phyloP scores from a whole-genome alignment of 1,284 basidiomycete species.

The Agaricales sp. region DNA sequence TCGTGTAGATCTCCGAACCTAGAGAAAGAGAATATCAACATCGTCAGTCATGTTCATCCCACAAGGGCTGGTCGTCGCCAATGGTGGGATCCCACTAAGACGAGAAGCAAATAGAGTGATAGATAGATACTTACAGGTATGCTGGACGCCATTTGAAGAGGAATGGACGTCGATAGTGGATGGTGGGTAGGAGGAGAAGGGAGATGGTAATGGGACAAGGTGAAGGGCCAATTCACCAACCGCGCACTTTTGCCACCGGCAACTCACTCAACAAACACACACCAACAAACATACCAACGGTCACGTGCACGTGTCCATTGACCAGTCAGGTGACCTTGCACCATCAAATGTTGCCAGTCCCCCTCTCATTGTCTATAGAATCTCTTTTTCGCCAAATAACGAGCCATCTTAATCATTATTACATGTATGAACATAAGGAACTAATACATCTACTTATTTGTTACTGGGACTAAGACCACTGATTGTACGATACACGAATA shows the following conservation, averaged over 20 bases:
- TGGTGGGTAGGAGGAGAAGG: neutral
- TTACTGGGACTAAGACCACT: no score
- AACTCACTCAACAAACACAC: neutral
- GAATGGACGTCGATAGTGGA: neutral
- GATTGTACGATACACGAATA: no score
- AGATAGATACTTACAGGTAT: slow-evolving; percentile 5
- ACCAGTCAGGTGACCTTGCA: no score
- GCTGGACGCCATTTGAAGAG: slow-evolving; percentile 3
- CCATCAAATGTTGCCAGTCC: no score
- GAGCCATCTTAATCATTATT: no score
- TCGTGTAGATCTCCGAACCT: slow-evolving; percentile 2
- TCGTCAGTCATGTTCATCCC: neutral
- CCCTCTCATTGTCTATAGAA: no score
- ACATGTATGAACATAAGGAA: no score
- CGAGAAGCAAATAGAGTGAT: no score
- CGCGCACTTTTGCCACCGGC: neutral
- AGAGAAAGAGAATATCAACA: no score
- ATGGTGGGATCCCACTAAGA: neutral
- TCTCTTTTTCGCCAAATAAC: no score
- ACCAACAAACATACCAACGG: neutral
- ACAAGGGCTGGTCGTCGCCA: neutral
- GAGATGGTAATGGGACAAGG: neutral
- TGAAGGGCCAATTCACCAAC: slow-evolving; percentile 1
- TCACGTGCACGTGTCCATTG: no score
- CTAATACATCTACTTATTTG: no score